Evolutionary conservation across 768 basidiomycete genomes (phyloP).

Genomic region (Hemileccinum impolitum): DNA sequence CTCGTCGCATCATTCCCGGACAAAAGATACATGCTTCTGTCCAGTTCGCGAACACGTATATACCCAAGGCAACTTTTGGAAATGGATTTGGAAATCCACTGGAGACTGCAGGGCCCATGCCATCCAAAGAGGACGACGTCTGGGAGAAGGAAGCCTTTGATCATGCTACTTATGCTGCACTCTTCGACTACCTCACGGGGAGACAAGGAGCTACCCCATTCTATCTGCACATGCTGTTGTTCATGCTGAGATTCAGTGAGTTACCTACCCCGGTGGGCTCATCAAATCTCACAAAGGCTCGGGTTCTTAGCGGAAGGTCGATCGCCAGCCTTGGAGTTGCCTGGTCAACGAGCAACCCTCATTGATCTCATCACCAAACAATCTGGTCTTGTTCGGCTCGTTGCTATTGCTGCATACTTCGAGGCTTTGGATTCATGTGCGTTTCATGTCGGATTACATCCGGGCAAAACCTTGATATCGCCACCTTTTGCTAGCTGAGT

Average conservation of each 20-base stretch:
- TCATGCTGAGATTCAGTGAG: conserved; percentile 19
- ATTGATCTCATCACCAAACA: conserved; percentile 3
- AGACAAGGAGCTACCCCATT: conserved; percentile 8
- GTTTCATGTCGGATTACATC: neutral
- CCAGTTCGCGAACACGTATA: conserved; percentile 16
- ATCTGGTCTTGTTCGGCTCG: conserved; percentile 7
- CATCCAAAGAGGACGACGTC: conserved; percentile 1
- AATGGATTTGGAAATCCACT: conserved; percentile 13
- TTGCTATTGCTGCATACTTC: conserved; percentile 14
- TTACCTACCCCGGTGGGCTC: neutral
- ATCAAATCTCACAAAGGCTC: neutral
- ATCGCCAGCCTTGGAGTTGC: neutral
- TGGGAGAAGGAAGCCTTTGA: conserved; percentile 19
- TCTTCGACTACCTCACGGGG: conserved; percentile 10
- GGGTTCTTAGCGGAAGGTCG: conserved; percentile 7
- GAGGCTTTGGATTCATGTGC: conserved; percentile 9
- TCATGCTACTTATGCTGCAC: conserved; percentile 2
- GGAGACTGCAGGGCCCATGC: conserved; percentile 6
- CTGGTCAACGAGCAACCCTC: conserved; percentile 4
- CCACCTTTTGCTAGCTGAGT: neutral
- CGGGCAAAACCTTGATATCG: neutral
- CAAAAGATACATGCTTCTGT: conserved; percentile 21
- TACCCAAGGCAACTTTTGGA: conserved; percentile 16
- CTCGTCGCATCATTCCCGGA: conserved; percentile 18
- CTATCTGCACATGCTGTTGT: conserved; percentile 16